Evolutionary conservation across 345 rosid species (phyloP).

Genomic region (Arabis hirsuta): DNA sequence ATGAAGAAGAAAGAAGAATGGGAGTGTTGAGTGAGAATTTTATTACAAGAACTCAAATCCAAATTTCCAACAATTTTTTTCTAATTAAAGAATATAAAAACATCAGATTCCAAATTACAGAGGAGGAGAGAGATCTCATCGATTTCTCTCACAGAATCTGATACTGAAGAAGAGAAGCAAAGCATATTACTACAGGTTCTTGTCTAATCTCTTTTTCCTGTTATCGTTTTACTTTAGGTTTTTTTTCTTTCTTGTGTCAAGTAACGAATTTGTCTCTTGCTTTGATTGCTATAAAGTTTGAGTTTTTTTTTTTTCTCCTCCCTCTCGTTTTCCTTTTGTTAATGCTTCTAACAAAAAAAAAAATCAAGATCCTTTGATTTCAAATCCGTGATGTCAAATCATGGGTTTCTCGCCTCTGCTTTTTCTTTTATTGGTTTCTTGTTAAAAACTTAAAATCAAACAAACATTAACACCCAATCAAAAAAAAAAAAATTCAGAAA

Average conservation of each 20-base stretch:
- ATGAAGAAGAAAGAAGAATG: background rate
- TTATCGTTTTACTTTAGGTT: background rate
- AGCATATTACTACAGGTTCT: conserved; percentile 33
- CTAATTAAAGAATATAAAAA: background rate
- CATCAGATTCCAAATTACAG: conserved; percentile 12
- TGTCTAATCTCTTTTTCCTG: background rate
- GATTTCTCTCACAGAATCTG: conserved; percentile 33
- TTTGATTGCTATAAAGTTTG: conserved; percentile 24
- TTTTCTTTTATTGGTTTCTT: conserved; percentile 29
- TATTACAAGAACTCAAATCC: conserved; percentile 23
- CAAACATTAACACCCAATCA: background rate
- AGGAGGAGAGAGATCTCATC: background rate
- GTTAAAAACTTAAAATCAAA: background rate
- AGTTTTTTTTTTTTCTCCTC: conserved; percentile 18
- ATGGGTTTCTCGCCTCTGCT: conserved; percentile 34
- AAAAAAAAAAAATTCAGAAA: too few species aligned
- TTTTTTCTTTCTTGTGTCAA: conserved; percentile 9
- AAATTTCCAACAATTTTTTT: conserved; percentile 25
- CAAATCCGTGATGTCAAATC: conserved; percentile 42
- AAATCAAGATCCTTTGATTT: background rate
- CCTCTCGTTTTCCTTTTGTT: conserved; percentile 5
- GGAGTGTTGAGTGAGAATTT: conserved; percentile 16
- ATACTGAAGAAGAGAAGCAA: conserved; percentile 30
- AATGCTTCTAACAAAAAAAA: conserved; percentile 9
- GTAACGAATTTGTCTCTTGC: conserved; percentile 47